phyloP scores from a whole-genome alignment of 257 asterid species.

The Fraxinus anomala region DNA sequence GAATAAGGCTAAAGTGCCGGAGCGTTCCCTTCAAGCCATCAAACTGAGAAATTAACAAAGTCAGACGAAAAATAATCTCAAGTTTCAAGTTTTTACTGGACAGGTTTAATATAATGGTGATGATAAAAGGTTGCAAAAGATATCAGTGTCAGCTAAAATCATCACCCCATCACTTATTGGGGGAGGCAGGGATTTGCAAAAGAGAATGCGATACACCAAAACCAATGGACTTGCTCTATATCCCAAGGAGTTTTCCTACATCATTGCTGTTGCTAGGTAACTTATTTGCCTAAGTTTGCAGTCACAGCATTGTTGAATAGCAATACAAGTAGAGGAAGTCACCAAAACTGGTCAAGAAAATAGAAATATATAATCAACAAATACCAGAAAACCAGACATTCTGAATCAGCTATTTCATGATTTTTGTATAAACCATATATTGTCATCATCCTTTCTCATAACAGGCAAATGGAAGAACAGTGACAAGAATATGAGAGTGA shows the following conservation, averaged over 20 bases:
- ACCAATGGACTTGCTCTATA: background rate
- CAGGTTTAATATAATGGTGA: background rate
- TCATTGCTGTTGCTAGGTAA: background rate
- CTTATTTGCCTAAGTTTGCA: background rate
- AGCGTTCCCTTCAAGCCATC: conserved; percentile 78
- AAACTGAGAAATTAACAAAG: conserved; percentile 49
- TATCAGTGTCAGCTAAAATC: background rate
- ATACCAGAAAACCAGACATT: too few relatives aligned
- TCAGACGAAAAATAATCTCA: conserved; percentile 20
- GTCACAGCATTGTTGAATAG: background rate
- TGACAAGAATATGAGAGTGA: background rate
- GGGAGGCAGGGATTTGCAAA: background rate
- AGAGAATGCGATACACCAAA: background rate
- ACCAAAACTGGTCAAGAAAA: background rate
- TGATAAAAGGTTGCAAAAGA: background rate
- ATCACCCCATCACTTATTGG: background rate
- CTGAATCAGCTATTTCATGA: background rate
- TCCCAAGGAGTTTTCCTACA: background rate
- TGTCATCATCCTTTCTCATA: background rate
- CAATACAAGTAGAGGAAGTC: background rate
- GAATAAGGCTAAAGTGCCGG: conserved; percentile 83
- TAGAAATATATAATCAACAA: background rate
- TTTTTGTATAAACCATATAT: too few relatives aligned
- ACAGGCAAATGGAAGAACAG: background rate
- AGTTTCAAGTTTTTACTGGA: background rate